These are phyloP conservation scores for Xylaria bambusicola DNA, from an alignment of 495 filamentous ascomycete species.

Conservation along the genomic window DNA sequence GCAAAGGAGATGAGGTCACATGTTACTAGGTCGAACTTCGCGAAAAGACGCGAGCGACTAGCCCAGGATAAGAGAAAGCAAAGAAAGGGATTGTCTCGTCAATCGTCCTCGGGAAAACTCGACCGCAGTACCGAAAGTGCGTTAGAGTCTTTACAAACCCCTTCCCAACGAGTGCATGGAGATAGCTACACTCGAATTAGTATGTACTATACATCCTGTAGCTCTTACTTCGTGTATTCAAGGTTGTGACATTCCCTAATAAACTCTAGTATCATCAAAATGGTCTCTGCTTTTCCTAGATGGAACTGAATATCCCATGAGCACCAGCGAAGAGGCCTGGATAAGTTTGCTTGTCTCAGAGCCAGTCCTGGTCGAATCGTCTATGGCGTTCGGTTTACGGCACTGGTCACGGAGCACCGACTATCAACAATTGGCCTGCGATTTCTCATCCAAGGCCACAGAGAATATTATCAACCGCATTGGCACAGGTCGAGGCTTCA, in stretches of 20 bases:
- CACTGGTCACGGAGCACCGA: conserved; percentile 1
- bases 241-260: background rate
- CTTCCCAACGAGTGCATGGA: background rate
- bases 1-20: conserved; percentile 19
- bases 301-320: conserved; percentile 5
- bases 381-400: conserved; percentile 24
- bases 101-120: background rate
- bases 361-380: conserved; percentile 29
- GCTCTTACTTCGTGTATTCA: too few species aligned
- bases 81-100: background rate
- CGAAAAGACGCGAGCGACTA: conserved; percentile 26
- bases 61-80: conserved; percentile 2
- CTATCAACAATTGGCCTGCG: background rate
- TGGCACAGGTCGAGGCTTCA: conserved; percentile 14
- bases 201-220: background rate
- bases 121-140: background rate
- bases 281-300: conserved; percentile 9
- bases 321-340: conserved; percentile 20
- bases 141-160: background rate
- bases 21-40: conserved; percentile 32
- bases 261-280: background rate
- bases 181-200: background rate
- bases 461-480: conserved; percentile 16
- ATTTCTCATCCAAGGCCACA: background rate
- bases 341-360: conserved; percentile 26